phyloP scores from a whole-genome alignment of 495 filamentous ascomycete genomes.

The Viridothelium virens region DNA sequence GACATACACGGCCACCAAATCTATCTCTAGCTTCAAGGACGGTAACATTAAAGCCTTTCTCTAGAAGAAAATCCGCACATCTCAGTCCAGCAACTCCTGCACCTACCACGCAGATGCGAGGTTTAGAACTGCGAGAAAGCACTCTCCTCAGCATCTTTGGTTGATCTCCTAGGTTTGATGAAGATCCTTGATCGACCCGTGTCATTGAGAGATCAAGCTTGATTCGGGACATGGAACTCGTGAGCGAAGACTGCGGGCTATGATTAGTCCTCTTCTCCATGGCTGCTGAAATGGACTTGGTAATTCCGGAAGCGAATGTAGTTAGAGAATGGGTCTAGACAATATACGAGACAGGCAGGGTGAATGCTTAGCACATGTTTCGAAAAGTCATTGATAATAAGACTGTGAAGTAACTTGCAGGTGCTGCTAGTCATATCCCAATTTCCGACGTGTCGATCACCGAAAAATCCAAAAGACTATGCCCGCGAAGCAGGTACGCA shows the following conservation, averaged over 20 bases:
- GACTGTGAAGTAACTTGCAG: background rate
- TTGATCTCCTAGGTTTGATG: background rate
- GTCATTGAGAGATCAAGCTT: slow-evolving; percentile 11
- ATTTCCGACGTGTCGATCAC: background rate
- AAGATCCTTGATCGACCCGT: background rate
- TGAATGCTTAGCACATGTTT: too few species aligned
- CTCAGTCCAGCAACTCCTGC: slow-evolving; percentile 82
- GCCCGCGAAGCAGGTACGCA: background rate
- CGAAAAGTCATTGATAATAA: background rate
- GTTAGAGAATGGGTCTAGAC: background rate
- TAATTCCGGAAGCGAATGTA: background rate
- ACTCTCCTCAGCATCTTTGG: slow-evolving; percentile 10
- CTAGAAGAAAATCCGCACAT: slow-evolving; percentile 73
- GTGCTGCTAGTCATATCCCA: background rate
- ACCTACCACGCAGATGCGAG: slow-evolving; percentile 67
- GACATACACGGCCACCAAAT: slow-evolving; percentile 68
- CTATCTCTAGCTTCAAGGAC: slow-evolving; percentile 79
- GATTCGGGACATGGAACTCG: slow-evolving; percentile 14
- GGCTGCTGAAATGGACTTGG: background rate
- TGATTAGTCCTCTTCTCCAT: slow-evolving; percentile 6
- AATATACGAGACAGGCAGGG: too few species aligned
- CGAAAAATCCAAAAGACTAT: background rate
- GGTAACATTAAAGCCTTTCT: slow-evolving; percentile 72
- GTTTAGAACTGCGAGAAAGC: slow-evolving; percentile 28
- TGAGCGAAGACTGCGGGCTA: background rate